Conservation (phyloP, 306 rosid species). For the Oxytropis ochrocephala region DNA sequence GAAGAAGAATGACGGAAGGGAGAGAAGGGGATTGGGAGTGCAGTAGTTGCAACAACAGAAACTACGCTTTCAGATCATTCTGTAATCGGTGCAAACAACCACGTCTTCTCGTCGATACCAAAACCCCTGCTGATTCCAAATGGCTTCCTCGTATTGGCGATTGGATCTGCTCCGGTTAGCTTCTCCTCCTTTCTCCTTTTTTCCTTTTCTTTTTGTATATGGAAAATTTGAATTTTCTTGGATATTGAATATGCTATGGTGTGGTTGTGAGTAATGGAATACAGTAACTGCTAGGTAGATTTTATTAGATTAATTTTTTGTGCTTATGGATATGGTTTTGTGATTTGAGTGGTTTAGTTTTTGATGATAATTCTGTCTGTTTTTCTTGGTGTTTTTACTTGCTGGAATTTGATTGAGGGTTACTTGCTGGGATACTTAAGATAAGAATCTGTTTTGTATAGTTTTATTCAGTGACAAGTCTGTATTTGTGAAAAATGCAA, state of each 20-base stretch:
- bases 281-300: not conserved
- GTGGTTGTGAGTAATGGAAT: not conserved
- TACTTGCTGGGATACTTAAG: not conserved
- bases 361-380: not conserved
- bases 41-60: constrained; percentile 74
- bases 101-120: constrained; percentile 81
- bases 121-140: constrained; percentile 92
- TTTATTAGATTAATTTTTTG: not conserved
- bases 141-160: constrained; percentile 98
- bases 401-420: not conserved
- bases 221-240: not conserved
- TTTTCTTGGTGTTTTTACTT: not conserved
- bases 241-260: not conserved
- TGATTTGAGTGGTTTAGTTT: not conserved
- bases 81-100: constrained; percentile 96
- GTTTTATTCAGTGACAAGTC: not conserved
- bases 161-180: constrained; percentile 97
- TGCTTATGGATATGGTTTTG: constrained; percentile 1
- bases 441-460: not conserved
- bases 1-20: constrained; percentile 60
- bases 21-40: constrained; percentile 99
- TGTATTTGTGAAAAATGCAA: not conserved
- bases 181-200: not conserved
- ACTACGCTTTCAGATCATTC: constrained; percentile 97
- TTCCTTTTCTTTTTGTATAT: not conserved